Evolutionary conservation across 352 stramenopile genomes (phyloP).

Genomic region (Phytophthora pinifolia): DNA sequence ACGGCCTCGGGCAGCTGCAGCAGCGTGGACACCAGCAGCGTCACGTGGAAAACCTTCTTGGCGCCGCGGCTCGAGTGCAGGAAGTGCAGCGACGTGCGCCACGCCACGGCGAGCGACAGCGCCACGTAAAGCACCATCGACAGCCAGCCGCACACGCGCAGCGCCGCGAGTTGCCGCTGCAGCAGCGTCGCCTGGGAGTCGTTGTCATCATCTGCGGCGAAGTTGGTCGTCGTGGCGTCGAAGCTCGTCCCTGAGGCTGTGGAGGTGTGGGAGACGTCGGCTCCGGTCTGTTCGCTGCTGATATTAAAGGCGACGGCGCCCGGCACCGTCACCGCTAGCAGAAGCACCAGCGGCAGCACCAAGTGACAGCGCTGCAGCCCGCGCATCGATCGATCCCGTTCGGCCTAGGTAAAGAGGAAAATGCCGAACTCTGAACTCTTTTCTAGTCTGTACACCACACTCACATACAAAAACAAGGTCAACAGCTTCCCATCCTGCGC

Average conservation of each 20-base stretch:
- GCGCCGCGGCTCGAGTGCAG: constrained; percentile 42
- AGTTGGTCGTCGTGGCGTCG: constrained; percentile 9
- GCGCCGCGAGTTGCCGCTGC: constrained; percentile 40
- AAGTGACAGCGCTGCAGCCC: constrained; percentile 3
- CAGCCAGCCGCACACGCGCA: constrained; percentile 63
- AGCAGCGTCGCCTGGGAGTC: constrained; percentile 12
- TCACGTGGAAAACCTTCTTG: constrained; percentile 77
- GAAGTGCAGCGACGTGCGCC: constrained; percentile 66
- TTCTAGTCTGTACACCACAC: constrained; percentile 16
- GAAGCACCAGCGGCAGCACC: constrained; percentile 1
- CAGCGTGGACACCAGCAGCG: constrained; percentile 61
- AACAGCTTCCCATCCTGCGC: constrained; percentile 16
- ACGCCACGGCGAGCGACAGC: constrained; percentile 60
- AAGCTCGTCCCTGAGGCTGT: not conserved
- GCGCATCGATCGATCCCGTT: no score
- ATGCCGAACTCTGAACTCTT: constrained; percentile 2
- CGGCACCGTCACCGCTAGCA: constrained; percentile 8
- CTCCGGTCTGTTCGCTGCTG: not conserved
- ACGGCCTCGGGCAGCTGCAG: constrained; percentile 68
- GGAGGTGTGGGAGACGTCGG: not conserved
- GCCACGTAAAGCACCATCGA: constrained; percentile 61
- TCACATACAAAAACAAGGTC: constrained; percentile 15
- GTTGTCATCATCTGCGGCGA: constrained; percentile 11
- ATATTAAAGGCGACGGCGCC: constrained; percentile 10
- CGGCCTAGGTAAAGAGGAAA: not conserved